Evolutionary conservation across 2,329 filamentous ascomycete species (phyloP).

Genomic region (Fusarium sp.): DNA sequence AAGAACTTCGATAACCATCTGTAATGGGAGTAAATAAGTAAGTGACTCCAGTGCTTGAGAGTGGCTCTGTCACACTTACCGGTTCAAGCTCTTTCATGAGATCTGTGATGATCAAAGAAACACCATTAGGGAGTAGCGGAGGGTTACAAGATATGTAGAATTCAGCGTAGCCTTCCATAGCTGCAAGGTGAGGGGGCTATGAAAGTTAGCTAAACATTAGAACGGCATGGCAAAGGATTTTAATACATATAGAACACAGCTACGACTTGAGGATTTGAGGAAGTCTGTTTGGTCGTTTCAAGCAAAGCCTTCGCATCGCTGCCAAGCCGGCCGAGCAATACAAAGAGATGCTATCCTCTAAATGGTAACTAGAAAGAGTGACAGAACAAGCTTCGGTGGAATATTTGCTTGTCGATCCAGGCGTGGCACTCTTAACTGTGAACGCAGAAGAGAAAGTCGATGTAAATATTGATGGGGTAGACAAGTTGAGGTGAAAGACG

Average conservation of each 20-base stretch:
- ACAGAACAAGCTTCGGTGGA: neutral
- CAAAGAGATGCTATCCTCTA: neutral
- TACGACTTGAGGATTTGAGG: constrained; percentile 16
- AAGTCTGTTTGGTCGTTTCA: neutral
- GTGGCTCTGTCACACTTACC: constrained; percentile 25
- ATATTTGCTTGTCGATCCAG: neutral
- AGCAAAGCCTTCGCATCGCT: neutral
- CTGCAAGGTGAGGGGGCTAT: neutral
- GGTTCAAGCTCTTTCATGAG: constrained; percentile 9
- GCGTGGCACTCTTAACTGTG: neutral
- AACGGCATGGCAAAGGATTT: neutral
- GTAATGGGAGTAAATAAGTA: neutral
- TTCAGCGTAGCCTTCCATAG: constrained; percentile 45
- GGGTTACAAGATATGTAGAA: constrained; percentile 55
- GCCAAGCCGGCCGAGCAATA: neutral
- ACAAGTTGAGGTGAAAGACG: no score
- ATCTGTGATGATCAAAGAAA: constrained; percentile 43
- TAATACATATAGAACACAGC: neutral
- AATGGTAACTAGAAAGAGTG: neutral
- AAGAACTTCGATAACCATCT: constrained; percentile 50
- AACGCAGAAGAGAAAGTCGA: no score
- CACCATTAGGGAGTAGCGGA: constrained; percentile 50
- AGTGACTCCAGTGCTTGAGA: neutral
- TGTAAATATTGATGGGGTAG: neutral
- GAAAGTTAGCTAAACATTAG: neutral